Percentiles rank a stretch among this genome's conserved stretches.
Evolutionary conservation across 106 monocot species (phyloP).

Genomic region (Hemerocallis citrina): DNA sequence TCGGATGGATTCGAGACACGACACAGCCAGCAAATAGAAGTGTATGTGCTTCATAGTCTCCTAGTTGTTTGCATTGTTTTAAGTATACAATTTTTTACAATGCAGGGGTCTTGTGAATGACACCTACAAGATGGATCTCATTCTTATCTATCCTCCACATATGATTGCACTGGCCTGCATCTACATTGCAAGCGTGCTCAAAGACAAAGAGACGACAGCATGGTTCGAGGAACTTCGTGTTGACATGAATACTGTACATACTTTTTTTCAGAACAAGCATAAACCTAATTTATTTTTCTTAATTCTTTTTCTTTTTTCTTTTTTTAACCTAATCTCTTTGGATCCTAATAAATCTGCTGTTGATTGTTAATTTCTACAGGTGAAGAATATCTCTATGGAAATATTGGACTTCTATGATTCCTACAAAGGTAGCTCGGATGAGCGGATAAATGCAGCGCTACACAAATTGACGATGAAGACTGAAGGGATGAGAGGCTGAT

Average conservation of each 20-base stretch:
- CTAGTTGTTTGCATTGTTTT: too few species aligned
- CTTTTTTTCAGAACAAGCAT: neutral
- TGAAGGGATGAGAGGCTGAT: constrained; percentile 27
- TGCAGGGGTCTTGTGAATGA: constrained; percentile 96
- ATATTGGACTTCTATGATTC: constrained; percentile 85
- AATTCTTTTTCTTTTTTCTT: neutral
- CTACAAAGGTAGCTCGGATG: constrained; percentile 44
- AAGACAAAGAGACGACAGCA: constrained; percentile 78
- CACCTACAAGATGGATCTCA: constrained; percentile 95
- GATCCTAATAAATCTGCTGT: neutral
- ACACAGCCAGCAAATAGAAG: too few species aligned
- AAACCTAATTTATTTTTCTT: neutral
- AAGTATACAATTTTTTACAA: neutral
- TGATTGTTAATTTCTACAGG: constrained; percentile 38
- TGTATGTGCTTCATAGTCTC: too few species aligned
- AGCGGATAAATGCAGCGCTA: constrained; percentile 58
- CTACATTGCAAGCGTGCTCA: constrained; percentile 85
- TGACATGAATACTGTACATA: constrained; percentile 85
- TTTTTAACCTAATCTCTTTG: neutral
- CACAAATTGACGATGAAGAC: constrained; percentile 51
- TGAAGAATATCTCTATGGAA: constrained; percentile 95
- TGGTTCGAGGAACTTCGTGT: constrained; percentile 99
- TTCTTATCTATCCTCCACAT: constrained; percentile 87
- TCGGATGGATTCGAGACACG: too few species aligned
- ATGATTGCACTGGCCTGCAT: constrained; percentile 98